Evolutionary conservation across 106 monocot genomes (phyloP).

Genomic region (Narthecium ossifragum): DNA sequence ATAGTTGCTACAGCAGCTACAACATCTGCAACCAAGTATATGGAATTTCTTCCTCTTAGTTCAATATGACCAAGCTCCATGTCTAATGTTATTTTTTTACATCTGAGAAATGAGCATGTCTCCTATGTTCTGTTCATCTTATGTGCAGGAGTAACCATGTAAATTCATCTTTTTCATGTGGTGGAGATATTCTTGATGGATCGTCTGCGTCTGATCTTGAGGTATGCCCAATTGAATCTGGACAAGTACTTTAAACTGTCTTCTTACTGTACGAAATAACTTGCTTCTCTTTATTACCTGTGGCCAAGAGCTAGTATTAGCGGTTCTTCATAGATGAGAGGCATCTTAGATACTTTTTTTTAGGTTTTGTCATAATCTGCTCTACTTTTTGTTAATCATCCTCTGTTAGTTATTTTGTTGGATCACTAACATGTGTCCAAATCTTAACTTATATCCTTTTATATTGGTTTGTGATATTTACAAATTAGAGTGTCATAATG

Average conservation of each 20-base stretch:
- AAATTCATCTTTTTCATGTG: not conserved
- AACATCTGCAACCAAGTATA: slow-evolving; percentile 1
- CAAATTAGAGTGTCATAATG: no score
- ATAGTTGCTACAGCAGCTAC: not conserved
- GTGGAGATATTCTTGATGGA: not conserved
- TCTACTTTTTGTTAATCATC: no score
- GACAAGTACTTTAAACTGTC: not conserved
- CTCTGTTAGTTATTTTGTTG: no score
- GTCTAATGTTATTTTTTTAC: not conserved
- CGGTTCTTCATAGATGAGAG: no score
- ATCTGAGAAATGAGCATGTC: not conserved
- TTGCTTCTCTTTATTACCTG: no score
- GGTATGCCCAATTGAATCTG: slow-evolving; percentile 2
- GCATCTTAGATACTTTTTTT: no score
- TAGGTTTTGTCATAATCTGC: no score
- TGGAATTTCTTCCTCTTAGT: not conserved
- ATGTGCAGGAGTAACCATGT: not conserved
- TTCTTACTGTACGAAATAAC: not conserved
- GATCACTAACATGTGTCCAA: no score
- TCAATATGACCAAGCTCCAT: not conserved
- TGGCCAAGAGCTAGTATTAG: no score
- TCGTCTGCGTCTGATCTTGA: slow-evolving; percentile 3
- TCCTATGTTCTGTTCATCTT: not conserved
- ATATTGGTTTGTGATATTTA: no score
- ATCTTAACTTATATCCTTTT: no score